Conservation (phyloP, 345 rosid genomes). For the Eucalyptus camaldulensis region DNA sequence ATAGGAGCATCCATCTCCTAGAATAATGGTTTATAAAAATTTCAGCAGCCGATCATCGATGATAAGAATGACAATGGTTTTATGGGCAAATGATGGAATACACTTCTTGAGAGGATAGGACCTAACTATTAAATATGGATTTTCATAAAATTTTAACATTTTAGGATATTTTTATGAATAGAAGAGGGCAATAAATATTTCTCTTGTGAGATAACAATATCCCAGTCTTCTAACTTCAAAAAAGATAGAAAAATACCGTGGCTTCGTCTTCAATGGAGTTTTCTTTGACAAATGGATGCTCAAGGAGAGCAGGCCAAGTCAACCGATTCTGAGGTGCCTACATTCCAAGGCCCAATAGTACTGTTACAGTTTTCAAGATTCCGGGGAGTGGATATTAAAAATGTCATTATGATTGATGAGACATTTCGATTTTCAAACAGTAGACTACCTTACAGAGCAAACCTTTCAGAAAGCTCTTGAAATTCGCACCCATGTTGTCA, state of each 20-base stretch:
- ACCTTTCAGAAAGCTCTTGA: slow-evolving; percentile 88
- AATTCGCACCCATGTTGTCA: slow-evolving; percentile 75
- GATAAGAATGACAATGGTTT: background rate
- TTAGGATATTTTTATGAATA: background rate
- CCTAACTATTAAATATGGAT: background rate
- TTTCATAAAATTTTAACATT: background rate
- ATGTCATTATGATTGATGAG: background rate
- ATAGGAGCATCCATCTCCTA: slow-evolving; percentile 3
- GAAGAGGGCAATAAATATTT: background rate
- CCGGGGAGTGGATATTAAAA: background rate
- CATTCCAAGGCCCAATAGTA: slow-evolving; percentile 2
- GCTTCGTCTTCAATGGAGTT: slow-evolving; percentile 46
- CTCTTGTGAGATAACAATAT: background rate
- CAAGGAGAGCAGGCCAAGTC: slow-evolving; percentile 93
- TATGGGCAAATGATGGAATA: background rate
- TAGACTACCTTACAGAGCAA: slow-evolving; percentile 76
- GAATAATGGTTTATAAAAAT: background rate
- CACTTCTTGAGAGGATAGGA: background rate
- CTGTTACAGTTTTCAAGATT: background rate
- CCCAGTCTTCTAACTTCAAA: background rate
- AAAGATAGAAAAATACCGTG: slow-evolving; percentile 33
- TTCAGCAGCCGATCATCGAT: background rate
- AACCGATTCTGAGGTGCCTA: slow-evolving; percentile 89
- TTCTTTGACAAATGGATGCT: slow-evolving; percentile 91
- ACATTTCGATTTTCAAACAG: background rate